These are phyloP conservation scores for Penicillium paradoxum DNA, from an alignment of 495 filamentous ascomycete species.

Conservation along the genomic window DNA sequence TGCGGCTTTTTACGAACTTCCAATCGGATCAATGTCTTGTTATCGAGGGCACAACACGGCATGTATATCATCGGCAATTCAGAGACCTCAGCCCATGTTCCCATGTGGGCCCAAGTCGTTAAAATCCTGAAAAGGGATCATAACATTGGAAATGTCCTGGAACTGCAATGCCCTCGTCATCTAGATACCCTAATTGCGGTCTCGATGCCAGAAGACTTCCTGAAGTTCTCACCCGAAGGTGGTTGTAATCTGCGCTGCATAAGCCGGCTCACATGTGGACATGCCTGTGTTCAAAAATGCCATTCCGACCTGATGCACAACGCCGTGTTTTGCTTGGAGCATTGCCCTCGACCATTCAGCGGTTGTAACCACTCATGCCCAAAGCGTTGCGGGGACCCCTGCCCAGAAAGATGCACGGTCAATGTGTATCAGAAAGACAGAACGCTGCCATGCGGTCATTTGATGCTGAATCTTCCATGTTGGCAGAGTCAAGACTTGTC, in stretches of 20 bases:
- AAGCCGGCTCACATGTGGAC: constrained; percentile 62
- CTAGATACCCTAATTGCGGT: constrained; percentile 52
- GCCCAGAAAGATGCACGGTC: constrained; percentile 44
- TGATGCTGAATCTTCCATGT: constrained; percentile 43
- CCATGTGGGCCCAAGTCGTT: constrained; percentile 68
- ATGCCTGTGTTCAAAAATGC: constrained; percentile 63
- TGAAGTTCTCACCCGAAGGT: constrained; percentile 59
- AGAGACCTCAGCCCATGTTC: constrained; percentile 48
- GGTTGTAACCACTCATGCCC: constrained; percentile 61
- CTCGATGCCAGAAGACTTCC: constrained; percentile 59
- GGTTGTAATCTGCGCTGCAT: constrained; percentile 61
- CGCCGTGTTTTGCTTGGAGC: constrained; percentile 56
- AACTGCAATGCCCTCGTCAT: constrained; percentile 65
- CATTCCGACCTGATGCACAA: constrained; percentile 64
- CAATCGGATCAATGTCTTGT: constrained; percentile 77
- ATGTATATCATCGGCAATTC: constrained; percentile 83
- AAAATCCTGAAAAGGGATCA: constrained; percentile 43
- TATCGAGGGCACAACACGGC: constrained; percentile 68
- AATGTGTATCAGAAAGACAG: constrained; percentile 34
- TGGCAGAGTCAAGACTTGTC: constrained; percentile 42
- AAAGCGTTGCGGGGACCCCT: constrained; percentile 55
- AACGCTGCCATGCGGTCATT: constrained; percentile 57
- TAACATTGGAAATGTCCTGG: constrained; percentile 51
- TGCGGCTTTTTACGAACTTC: constrained; percentile 69
- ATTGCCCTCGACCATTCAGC: constrained; percentile 50